Percentiles rank a stretch among this genome's conserved stretches.
Evolutionary conservation across 345 rosid species (phyloP).

Genomic region (Salix dunnii): DNA sequence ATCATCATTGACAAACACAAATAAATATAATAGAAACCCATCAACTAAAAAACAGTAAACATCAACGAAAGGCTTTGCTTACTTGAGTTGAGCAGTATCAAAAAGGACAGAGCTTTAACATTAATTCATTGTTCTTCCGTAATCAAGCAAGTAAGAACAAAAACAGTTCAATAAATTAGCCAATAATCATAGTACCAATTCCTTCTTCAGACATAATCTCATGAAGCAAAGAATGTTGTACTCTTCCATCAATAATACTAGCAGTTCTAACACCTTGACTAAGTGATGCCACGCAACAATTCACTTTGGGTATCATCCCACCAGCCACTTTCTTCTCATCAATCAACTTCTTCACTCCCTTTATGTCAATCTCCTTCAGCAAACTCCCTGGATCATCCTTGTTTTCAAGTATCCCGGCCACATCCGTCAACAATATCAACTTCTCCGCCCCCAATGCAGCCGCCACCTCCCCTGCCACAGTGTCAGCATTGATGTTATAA

Average conservation of each 20-base stretch:
- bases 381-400: constrained; percentile 59
- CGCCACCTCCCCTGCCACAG: constrained; percentile 90
- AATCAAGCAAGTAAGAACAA: neutral
- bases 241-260: constrained; percentile 86
- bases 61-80: neutral
- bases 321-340: constrained; percentile 71
- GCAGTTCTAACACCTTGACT: constrained; percentile 91
- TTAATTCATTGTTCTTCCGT: neutral
- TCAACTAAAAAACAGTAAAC: neutral
- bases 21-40: neutral
- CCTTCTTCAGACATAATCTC: constrained; percentile 91
- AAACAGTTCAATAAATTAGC: constrained; percentile 25
- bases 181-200: constrained; percentile 95
- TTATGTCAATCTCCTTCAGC: constrained; percentile 80
- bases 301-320: constrained; percentile 94
- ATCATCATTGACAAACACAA: neutral
- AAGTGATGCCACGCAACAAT: constrained; percentile 74
- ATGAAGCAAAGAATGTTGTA: constrained; percentile 71
- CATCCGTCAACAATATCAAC: constrained; percentile 79
- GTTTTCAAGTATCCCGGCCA: constrained; percentile 70
- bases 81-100: neutral
- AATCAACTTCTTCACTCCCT: constrained; percentile 78
- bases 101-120: neutral
- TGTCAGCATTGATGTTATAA: constrained; percentile 89
- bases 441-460: constrained; percentile 94